Percentiles rank a stretch among this genome's conserved stretches.
These are phyloP conservation scores for Cinchona pubescens DNA, from an alignment of 257 asterid genomes.

Conservation along the genomic window DNA sequence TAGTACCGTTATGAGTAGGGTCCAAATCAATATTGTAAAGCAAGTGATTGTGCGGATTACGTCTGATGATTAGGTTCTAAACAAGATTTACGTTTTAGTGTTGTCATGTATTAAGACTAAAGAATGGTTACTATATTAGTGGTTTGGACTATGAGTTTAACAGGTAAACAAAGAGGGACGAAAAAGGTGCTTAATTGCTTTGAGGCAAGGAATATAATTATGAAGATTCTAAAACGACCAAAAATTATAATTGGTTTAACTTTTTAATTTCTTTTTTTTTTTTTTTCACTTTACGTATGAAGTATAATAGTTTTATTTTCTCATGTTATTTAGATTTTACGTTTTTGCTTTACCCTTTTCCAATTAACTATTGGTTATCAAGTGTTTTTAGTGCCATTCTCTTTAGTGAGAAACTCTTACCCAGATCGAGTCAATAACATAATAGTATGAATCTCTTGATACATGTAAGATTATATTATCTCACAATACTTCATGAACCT, in stretches of 20 bases:
- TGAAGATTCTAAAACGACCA: background rate
- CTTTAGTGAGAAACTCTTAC: no score
- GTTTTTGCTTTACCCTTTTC: conserved; percentile 4
- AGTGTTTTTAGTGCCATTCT: no score
- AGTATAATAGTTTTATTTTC: background rate
- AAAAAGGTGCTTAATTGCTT: background rate
- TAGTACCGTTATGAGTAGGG: background rate
- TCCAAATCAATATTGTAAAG: background rate
- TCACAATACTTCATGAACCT: no score
- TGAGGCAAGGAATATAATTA: conserved; percentile 7
- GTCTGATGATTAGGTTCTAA: conserved; percentile 7
- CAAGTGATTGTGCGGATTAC: background rate
- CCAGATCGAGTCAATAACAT: no score
- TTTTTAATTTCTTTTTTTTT: no score
- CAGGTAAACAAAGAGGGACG: background rate
- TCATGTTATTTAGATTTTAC: background rate
- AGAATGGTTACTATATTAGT: background rate
- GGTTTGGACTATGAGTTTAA: background rate
- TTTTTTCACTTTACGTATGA: background rate
- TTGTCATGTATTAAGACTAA: conserved; percentile 1
- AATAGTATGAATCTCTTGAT: no score
- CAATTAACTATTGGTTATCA: background rate
- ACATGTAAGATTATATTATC: no score
- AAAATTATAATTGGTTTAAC: background rate
- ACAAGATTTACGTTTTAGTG: background rate